Conservation (phyloP, 331 rosid genomes). For the Pyrus hybrid region DNA sequence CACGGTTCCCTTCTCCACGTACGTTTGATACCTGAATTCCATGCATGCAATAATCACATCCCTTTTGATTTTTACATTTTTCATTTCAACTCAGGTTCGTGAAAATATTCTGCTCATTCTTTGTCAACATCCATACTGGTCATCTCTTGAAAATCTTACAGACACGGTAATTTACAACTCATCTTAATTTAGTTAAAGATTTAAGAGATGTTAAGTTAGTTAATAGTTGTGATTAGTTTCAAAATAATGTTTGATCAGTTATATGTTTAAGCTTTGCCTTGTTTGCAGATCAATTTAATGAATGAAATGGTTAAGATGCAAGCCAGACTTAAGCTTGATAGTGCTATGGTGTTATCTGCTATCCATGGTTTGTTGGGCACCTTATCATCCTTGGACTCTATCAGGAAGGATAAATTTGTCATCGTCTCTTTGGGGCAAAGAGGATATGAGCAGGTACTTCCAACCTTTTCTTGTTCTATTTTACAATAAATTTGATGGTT, state of each 20-base stretch:
- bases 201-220: neutral
- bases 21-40: constrained; percentile 11
- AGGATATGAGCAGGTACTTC: constrained; percentile 48
- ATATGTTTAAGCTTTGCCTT: neutral
- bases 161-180: constrained; percentile 40
- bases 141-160: constrained; percentile 47
- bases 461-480: constrained; percentile 1
- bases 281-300: constrained; percentile 54
- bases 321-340: constrained; percentile 50
- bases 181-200: neutral
- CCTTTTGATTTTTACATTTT: neutral
- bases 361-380: constrained; percentile 43
- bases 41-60: neutral
- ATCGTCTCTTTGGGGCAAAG: constrained; percentile 28
- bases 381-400: constrained; percentile 36
- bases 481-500: neutral
- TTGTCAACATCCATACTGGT: constrained; percentile 67
- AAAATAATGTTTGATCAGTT: neutral
- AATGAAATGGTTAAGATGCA: constrained; percentile 41
- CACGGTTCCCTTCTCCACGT: constrained; percentile 2
- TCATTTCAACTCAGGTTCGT: constrained; percentile 43
- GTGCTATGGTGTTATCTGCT: constrained; percentile 39
- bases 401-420: constrained; percentile 26
- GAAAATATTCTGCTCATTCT: constrained; percentile 56
- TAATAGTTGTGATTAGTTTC: neutral